Evolutionary conservation across 345 rosid genomes (phyloP).

Genomic region (Mangifera indica): DNA sequence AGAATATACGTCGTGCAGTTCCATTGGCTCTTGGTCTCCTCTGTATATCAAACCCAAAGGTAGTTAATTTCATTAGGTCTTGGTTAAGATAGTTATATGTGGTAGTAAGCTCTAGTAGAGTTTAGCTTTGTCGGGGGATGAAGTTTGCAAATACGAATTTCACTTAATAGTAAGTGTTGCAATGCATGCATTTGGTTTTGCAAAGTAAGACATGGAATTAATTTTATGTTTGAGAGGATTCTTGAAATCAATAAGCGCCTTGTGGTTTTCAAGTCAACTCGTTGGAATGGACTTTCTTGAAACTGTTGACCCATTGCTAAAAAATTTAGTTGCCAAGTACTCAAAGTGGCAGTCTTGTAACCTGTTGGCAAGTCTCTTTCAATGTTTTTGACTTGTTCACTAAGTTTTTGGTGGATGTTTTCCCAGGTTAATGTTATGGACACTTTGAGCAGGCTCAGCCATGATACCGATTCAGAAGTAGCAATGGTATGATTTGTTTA

Average conservation of each 20-base stretch:
- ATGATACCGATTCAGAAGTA: slow-evolving; percentile 95
- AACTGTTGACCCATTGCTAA: background rate
- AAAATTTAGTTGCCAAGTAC: background rate
- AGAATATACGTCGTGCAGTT: slow-evolving; percentile 79
- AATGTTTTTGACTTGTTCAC: background rate
- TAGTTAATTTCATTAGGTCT: slow-evolving; percentile 19
- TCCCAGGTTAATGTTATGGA: slow-evolving; percentile 92
- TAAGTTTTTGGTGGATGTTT: background rate
- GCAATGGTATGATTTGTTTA: slow-evolving; percentile 63
- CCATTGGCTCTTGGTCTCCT: slow-evolving; percentile 98
- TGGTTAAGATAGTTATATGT: background rate
- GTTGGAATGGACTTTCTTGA: background rate
- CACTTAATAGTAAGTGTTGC: background rate
- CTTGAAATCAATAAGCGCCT: background rate
- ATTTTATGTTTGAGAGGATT: background rate
- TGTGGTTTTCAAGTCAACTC: background rate
- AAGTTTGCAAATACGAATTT: background rate
- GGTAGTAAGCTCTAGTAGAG: background rate
- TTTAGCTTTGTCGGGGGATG: background rate
- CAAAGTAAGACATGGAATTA: slow-evolving; percentile 1
- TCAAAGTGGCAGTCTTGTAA: background rate
- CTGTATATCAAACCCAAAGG: slow-evolving; percentile 98
- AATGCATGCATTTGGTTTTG: background rate
- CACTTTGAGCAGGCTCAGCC: slow-evolving; percentile 95
- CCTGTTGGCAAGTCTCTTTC: slow-evolving; percentile 3